phyloP scores from a whole-genome alignment of 2,329 filamentous ascomycete species.

The Xylogone sp. region DNA sequence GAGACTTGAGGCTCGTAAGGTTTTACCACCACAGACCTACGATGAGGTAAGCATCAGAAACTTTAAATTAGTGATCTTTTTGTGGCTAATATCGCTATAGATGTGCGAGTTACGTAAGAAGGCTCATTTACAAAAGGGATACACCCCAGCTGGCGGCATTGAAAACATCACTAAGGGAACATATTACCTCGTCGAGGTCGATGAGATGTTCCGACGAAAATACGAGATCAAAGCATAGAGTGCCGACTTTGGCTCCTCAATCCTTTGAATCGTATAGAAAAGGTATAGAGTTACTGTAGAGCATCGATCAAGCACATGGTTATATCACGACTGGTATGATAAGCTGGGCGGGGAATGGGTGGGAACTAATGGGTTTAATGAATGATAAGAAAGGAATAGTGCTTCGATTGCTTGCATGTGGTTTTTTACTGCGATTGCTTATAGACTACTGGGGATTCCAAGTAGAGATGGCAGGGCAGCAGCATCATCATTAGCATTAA shows the following conservation, averaged over 20 bases:
- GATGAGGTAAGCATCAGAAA: conserved; percentile 56
- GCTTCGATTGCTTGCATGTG: background rate
- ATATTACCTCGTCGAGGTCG: conserved; percentile 77
- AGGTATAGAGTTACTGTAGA: background rate
- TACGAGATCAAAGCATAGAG: conserved; percentile 69
- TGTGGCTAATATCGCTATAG: conserved; percentile 34
- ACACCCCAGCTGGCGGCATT: conserved; percentile 62
- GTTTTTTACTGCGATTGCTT: background rate
- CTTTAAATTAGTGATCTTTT: conserved; percentile 1
- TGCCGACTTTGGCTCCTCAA: background rate
- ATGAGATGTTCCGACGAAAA: conserved; percentile 81
- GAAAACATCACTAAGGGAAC: conserved; percentile 64
- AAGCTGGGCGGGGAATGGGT: background rate
- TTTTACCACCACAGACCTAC: conserved; percentile 68
- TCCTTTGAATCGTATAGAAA: background rate
- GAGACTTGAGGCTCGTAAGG: conserved; percentile 61
- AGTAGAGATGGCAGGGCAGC: background rate
- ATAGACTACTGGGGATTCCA: background rate
- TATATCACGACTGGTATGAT: background rate
- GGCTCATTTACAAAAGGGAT: conserved; percentile 79
- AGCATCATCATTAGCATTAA: background rate
- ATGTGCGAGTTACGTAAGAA: conserved; percentile 80
- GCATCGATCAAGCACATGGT: background rate
- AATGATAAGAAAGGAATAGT: background rate
- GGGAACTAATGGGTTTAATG: background rate